Evolutionary conservation across 2,329 filamentous ascomycete species (phyloP), one percentile per base, ranked within the genome.

Genomic region (Clonostachys solani): DNA sequence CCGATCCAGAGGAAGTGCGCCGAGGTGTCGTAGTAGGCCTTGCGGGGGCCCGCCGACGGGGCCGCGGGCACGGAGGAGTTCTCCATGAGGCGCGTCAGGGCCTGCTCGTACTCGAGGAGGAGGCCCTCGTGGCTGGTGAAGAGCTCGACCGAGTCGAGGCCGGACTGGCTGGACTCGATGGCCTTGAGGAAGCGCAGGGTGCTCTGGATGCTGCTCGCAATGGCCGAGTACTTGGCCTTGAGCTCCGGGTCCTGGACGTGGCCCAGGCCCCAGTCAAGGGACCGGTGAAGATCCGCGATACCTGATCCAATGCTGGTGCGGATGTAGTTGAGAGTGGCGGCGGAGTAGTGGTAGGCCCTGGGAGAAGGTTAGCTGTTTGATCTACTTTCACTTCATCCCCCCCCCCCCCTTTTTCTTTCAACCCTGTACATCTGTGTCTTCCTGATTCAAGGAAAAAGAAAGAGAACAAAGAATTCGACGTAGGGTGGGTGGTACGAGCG

Each of bases 1-100:
- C 94, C 94, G 58, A 99, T 95, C 94, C 94, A 99, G 64, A 99
- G 80, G 73, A 99, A 97, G 65, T 99, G 94, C 0, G 90, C 89
- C 5, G 90, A 95, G 0, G 92, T 97, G 68, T 96, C 87, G 72
- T 95, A 97, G 78, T 89, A 95, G 59, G 85, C 53, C 41, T 45
- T 49, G 17, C 15, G 38, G 12, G 53, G 35, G 41, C 49, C 34
- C 34, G 50, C 49, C 51, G 50, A 56, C 54, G 45, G 45, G 54
- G 47, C 43, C 41, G 55, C 50, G 18, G 52, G 51, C 10, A 53
- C 50, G 5, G 54, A 46, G n/a, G 58, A 65, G 55, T 83, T 81
- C 52, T 82, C 85, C 49, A 95, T 77, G 18, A 83, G 74, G 10
- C 94, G 80, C 2, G 92, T 96, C 40, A 99, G 74, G 44, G 83